phyloP scores from a whole-genome alignment of 495 filamentous ascomycete genomes.

The Thozetella sp. region DNA sequence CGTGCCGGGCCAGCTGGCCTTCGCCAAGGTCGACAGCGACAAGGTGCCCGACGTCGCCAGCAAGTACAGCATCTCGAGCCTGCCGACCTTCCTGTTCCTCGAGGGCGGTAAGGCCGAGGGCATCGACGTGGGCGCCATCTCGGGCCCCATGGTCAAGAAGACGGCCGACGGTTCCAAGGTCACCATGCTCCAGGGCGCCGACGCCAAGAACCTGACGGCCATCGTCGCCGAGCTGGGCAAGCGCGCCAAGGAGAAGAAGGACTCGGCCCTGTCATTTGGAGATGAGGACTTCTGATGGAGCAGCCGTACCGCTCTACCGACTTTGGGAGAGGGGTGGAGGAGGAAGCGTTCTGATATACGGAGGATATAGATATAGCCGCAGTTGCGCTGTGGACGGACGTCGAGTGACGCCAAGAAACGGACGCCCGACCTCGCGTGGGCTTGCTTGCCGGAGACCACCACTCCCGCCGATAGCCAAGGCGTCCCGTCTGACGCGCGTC shows the following conservation, averaged over 20 bases:
- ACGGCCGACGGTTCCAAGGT: constrained; percentile 15
- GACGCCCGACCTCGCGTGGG: too few species aligned
- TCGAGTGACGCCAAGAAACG: too few species aligned
- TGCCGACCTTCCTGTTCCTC: constrained; percentile 88
- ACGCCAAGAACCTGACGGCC: constrained; percentile 26
- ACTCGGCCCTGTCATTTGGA: not conserved
- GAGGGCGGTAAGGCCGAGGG: constrained; percentile 68
- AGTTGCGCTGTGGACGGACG: too few species aligned
- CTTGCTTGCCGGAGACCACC: too few species aligned
- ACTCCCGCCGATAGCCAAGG: too few species aligned
- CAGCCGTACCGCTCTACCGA: too few species aligned
- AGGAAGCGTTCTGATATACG: too few species aligned
- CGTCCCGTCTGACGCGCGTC: too few species aligned
- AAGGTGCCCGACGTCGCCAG: constrained; percentile 44
- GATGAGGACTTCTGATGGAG: not conserved
- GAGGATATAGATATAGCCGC: too few species aligned
- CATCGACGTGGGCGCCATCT: constrained; percentile 47
- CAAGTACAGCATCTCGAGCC: constrained; percentile 51
- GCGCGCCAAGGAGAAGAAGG: constrained; percentile 29
- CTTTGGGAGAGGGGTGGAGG: too few species aligned
- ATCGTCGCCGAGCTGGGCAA: constrained; percentile 31
- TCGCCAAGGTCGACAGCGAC: constrained; percentile 64
- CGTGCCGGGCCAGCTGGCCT: constrained; percentile 44
- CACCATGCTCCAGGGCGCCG: constrained; percentile 31
- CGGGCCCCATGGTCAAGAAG: constrained; percentile 8